phyloP scores from a whole-genome alignment of 2,329 filamentous ascomycete species.

The Penicillium sp. region DNA sequence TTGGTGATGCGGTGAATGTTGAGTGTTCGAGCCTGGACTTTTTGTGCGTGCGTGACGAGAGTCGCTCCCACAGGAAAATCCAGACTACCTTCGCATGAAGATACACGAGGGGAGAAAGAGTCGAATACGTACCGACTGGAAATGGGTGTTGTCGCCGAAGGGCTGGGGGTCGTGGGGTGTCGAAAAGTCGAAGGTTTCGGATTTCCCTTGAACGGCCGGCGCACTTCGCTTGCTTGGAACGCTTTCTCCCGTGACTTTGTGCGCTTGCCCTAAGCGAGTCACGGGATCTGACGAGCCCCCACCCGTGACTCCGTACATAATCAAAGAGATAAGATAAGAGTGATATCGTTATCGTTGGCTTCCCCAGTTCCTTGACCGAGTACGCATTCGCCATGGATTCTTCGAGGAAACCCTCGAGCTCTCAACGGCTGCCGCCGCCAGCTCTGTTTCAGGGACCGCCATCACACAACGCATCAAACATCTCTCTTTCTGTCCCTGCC shows the following conservation, averaged over 20 bases:
- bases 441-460: slow-evolving; percentile 74
- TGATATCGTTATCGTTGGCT: slow-evolving; percentile 8
- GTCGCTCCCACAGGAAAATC: slow-evolving; percentile 11
- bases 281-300: slow-evolving; percentile 27
- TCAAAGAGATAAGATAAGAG: slow-evolving; percentile 5
- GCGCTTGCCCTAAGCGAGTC: slow-evolving; percentile 40
- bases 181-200: slow-evolving; percentile 40
- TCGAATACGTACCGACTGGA: slow-evolving; percentile 37
- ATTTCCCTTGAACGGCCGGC: slow-evolving; percentile 33
- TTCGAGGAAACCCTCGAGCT: slow-evolving; percentile 23
- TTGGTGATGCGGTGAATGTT: background rate
- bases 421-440: slow-evolving; percentile 62
- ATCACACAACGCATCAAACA: slow-evolving; percentile 68
- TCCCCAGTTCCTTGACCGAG: slow-evolving; percentile 16
- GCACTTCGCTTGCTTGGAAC: slow-evolving; percentile 31
- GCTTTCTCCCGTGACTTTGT: slow-evolving; percentile 37
- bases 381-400: slow-evolving; percentile 20
- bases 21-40: slow-evolving; percentile 5
- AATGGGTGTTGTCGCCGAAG: slow-evolving; percentile 35
- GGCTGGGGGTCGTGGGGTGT: slow-evolving; percentile 35
- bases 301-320: slow-evolving; percentile 7
- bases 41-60: slow-evolving; percentile 17
- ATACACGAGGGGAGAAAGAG: background rate
- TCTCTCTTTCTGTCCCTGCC: slow-evolving; percentile 47
- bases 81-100: slow-evolving; percentile 6